Evolutionary conservation across 2,329 filamentous ascomycete species (phyloP).

Genomic region (Nemania abortiva): DNA sequence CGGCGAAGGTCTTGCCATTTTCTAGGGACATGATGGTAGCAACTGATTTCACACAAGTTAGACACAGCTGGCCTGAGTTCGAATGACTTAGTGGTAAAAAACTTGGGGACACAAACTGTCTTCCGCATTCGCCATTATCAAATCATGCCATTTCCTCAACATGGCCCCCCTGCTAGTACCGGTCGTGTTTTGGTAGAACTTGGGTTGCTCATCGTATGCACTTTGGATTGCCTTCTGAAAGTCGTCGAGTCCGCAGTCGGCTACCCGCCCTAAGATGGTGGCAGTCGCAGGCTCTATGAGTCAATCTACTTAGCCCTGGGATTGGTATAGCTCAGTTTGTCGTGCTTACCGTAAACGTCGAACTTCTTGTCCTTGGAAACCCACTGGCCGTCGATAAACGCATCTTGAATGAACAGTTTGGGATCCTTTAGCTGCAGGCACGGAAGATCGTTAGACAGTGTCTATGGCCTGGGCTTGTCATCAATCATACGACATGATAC

Average conservation of each 20-base stretch:
- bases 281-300: not conserved
- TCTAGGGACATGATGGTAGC: conserved; percentile 72
- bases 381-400: conserved; percentile 4
- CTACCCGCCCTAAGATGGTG: conserved; percentile 2
- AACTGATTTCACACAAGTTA: conserved; percentile 51
- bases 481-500: not conserved
- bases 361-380: not conserved
- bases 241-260: conserved; percentile 8
- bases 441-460: not conserved
- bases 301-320: not conserved
- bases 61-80: too few relatives aligned
- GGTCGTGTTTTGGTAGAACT: conserved; percentile 1
- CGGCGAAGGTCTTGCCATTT: conserved; percentile 74
- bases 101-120: conserved; percentile 7
- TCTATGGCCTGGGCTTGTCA: not conserved
- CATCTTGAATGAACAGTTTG: conserved; percentile 1
- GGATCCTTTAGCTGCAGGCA: not conserved
- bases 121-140: conserved; percentile 20
- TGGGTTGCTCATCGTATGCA: conserved; percentile 1
- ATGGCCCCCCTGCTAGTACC: conserved; percentile 5
- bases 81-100: not conserved
- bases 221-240: conserved; percentile 8
- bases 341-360: not conserved
- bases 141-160: conserved; percentile 19
- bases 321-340: not conserved